Evolutionary conservation across 2,329 filamentous ascomycete genomes (phyloP), one percentile per base, ranked within the genome.

Genomic region (Aspergillus oerlinghausenensis): DNA sequence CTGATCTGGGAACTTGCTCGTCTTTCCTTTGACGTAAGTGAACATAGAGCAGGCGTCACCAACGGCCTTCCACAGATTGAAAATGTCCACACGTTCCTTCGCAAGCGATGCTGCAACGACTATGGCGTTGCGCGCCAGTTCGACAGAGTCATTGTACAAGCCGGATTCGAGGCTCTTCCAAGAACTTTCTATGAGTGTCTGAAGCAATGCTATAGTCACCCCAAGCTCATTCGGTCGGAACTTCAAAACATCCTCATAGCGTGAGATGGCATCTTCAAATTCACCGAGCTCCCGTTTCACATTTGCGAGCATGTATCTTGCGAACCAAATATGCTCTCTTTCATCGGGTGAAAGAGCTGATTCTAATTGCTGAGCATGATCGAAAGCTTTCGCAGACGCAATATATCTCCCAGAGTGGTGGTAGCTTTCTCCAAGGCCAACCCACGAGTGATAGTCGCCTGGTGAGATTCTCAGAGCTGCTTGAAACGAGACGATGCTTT

Each of bases 401-500:
- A 97, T 89, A 68, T 95, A 95, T 60, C 93, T 84, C 9, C 94
- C 93, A 17, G 92, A 96, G 64, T 90, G 94, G 70, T 97, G 89
- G 68, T 99, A 99, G 68, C 92, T 96, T 75, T 99, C 94, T n/a
- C 93, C 94, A 1, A 99, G 81, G 1, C 94, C 94, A 25, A 99
- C 89, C 85, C 93, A 99, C 0, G 90, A 96, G 74, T 99, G 89
- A 68, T 97, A 97, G 72, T 97, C 91, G 45, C 87, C 80, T 0
- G 92, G 91, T 1, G 86, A 84, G 50, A 96, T 89, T 53, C 93
- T 83, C 35, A 99, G 79, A 10, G 94, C 92, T 1, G 90, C 86
- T 67, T 97, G 89, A 71, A 97, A 99, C 0, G 91, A 96, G 8
- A 93, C 87, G 54, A 97, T 92, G 38, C 92, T 92, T 69, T 90